Conservation (phyloP, 495 filamentous ascomycete genomes). For the Acidiella bohemica region DNA sequence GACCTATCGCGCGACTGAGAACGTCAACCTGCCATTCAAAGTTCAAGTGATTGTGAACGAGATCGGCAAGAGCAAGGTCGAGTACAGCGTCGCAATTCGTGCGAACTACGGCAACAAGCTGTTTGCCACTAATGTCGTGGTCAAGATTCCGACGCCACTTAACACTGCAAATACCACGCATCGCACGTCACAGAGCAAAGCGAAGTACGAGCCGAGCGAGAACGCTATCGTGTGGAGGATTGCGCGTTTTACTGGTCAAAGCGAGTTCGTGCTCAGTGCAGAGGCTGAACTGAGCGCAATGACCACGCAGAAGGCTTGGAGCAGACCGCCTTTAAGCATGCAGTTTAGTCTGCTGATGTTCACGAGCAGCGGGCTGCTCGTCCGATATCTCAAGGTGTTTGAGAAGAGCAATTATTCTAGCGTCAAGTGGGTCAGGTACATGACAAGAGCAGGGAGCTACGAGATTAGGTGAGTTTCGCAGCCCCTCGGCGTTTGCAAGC, state of each 20-base stretch:
- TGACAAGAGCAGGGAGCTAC: constrained; percentile 85
- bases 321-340: constrained; percentile 77
- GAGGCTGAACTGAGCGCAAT: constrained; percentile 88
- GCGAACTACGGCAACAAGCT: constrained; percentile 94
- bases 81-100: constrained; percentile 94
- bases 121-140: constrained; percentile 94
- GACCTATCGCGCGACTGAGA: constrained; percentile 98
- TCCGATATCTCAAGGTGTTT: constrained; percentile 96
- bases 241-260: constrained; percentile 85
- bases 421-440: constrained; percentile 99
- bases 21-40: constrained; percentile 98
- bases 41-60: constrained; percentile 98
- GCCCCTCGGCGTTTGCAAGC: no score
- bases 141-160: constrained; percentile 87
- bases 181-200: constrained; percentile 85
- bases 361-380: constrained; percentile 80
- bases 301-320: constrained; percentile 99
- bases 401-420: constrained; percentile 98
- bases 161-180: constrained; percentile 95
- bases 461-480: constrained; percentile 53
- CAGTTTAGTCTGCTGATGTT: constrained; percentile 96
- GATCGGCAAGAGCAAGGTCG: constrained; percentile 91
- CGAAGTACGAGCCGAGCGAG: constrained; percentile 94
- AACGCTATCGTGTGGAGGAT: constrained; percentile 99
- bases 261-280: constrained; percentile 85